A percentile compares a stretch with the other conserved stretches of the same genome.
These are phyloP conservation scores for Hansenula sp. DNA, from an alignment of 1,139 yeast genomes.

Conservation along the genomic window DNA sequence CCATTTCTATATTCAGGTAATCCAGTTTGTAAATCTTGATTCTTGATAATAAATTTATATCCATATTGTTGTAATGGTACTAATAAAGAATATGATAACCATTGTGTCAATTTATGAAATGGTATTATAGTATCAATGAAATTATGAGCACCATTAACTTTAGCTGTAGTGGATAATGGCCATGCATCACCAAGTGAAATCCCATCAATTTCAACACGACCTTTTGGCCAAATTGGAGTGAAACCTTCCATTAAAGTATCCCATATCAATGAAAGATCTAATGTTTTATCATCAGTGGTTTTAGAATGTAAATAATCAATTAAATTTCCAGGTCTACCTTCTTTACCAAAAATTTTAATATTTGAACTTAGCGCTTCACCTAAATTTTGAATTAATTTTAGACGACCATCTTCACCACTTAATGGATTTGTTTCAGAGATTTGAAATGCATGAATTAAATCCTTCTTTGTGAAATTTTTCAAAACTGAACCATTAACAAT, in stretches of 20 bases:
- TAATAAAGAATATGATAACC: conserved; percentile 55
- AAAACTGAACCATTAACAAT: conserved; percentile 41
- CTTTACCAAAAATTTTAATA: conserved; percentile 37
- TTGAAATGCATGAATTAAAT: conserved; percentile 38
- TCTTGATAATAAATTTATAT: conserved; percentile 34
- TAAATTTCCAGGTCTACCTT: conserved; percentile 50
- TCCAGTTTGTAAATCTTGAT: conserved; percentile 47
- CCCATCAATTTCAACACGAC: conserved; percentile 44
- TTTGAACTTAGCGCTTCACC: conserved; percentile 38
- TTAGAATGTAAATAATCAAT: conserved; percentile 38
- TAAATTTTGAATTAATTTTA: conserved; percentile 37
- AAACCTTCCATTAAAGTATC: conserved; percentile 45
- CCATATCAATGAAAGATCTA: conserved; percentile 48
- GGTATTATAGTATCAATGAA: too few species aligned
- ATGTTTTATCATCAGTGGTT: conserved; percentile 9
- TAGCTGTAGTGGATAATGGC: conserved; percentile 35
- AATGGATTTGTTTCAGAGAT: conserved; percentile 38
- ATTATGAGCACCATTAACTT: too few species aligned
- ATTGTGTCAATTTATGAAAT: too few species aligned
- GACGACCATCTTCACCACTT: conserved; percentile 48
- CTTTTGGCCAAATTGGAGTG: conserved; percentile 55
- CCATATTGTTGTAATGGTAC: conserved; percentile 44
- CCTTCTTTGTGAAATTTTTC: conserved; percentile 25
- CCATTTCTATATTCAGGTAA: conserved; percentile 64
- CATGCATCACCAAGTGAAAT: conserved; percentile 55